phyloP scores from a whole-genome alignment of 2,329 filamentous ascomycete species.

The Exophiala lecanii-corni region DNA sequence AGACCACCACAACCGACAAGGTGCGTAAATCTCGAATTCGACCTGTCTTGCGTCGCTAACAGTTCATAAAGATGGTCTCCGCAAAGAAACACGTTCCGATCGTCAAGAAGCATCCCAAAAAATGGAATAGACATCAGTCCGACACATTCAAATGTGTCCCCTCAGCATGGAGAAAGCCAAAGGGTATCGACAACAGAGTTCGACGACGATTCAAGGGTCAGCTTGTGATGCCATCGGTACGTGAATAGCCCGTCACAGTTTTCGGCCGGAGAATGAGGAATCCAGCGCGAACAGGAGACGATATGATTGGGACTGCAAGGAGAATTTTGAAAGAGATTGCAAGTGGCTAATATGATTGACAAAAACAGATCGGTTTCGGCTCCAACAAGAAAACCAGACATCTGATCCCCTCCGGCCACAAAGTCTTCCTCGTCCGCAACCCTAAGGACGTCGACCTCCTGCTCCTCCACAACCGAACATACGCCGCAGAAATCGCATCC shows the following conservation, averaged over 20 bases:
- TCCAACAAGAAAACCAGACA: constrained; percentile 99
- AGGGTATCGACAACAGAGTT: constrained; percentile 99
- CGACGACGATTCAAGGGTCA: constrained; percentile 95
- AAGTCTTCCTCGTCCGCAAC: constrained; percentile 99
- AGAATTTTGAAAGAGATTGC: no score
- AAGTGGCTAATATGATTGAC: no score
- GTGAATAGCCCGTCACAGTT: no score
- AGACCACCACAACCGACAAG: constrained; percentile 42
- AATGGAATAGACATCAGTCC: constrained; percentile 95
- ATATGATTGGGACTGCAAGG: no score
- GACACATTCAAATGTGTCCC: constrained; percentile 93
- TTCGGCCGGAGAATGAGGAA: no score
- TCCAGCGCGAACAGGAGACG: no score
- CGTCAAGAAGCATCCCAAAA: constrained; percentile 99
- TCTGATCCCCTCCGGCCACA: constrained; percentile 99
- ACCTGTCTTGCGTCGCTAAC: constrained; percentile 2
- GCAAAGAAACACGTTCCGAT: constrained; percentile 99
- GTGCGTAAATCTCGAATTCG: constrained; percentile 30
- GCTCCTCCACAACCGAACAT: constrained; percentile 99
- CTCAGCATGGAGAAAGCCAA: constrained; percentile 95
- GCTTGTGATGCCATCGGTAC: constrained; percentile 96
- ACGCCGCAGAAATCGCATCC: constrained; percentile 97
- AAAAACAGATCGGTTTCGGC: constrained; percentile 93
- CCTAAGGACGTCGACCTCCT: constrained; percentile 91
- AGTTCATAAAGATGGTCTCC: constrained; percentile 79